Evolutionary conservation across 176 grass and related monocot genomes (phyloP).

Genomic region (Olyra latifolia): DNA sequence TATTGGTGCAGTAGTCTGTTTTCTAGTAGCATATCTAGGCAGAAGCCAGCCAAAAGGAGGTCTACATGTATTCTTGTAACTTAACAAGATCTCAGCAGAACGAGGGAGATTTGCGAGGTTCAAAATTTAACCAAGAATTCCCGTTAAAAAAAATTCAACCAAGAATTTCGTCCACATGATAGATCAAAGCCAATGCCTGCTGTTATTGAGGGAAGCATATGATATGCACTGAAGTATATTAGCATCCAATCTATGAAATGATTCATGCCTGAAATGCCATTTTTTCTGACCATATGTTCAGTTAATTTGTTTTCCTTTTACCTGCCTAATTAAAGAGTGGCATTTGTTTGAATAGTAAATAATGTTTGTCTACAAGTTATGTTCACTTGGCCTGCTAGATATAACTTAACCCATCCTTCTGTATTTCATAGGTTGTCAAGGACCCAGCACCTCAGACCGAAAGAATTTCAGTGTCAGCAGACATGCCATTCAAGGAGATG

Average conservation of each 20-base stretch:
- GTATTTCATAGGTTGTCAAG: slow-evolving; percentile 42
- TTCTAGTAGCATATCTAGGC: slow-evolving; percentile 20
- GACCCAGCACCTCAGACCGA: slow-evolving; percentile 47
- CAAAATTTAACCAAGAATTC: not conserved
- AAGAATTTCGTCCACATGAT: not conserved
- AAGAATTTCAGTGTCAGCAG: slow-evolving; percentile 37
- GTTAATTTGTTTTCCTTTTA: not conserved
- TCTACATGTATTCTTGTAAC: not conserved
- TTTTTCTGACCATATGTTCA: not conserved
- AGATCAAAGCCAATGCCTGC: not conserved
- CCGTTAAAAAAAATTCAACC: not conserved
- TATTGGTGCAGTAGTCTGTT: not conserved
- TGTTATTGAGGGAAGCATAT: not conserved
- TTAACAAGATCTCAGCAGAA: not conserved
- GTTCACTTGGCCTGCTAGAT: not conserved
- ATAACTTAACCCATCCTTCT: slow-evolving; percentile 7
- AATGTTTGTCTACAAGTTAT: not conserved
- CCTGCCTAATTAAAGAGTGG: not conserved
- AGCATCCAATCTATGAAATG: not conserved
- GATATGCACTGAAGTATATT: not conserved
- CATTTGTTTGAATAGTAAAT: not conserved
- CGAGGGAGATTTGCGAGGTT: not conserved
- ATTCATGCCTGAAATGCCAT: not conserved
- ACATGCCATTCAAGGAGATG: slow-evolving; percentile 75
- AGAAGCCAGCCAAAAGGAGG: not conserved